Base-by-base conservation (phyloP, 306 rosid genomes). In the Carpinus viminea region DNA sequence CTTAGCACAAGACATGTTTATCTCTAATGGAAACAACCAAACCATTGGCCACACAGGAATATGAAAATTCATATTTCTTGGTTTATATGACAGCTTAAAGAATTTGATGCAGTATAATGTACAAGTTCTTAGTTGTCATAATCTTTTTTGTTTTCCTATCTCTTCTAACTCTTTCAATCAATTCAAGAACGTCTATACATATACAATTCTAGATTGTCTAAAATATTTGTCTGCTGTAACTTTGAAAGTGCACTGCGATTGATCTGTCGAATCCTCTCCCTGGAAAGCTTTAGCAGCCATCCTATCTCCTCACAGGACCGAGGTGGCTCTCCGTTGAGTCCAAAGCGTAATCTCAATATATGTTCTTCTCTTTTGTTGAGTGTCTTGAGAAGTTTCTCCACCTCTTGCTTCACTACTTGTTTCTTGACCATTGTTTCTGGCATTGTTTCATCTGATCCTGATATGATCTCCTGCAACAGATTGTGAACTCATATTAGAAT, bases 251-350 rank as follows among this genome's bases (percentile, higher is more conserved):
- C 92, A 71, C 79, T 80, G 26, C 68, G 72, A 76, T 87, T 78
- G 52, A 86, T 90, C 83, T 83, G 96, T 53, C 98, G 80, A 62
- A 87, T 79, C 64, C 91, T 83, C 81, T 91, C 98, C 80, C 97
- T 81, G 2, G 92, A 93, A 45, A 93, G 87, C 54, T 90, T 87
- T 73, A 91, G 18, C 41, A 72, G 1, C 78, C 84, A 86, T 31
- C 93, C 98, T 64, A 93, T 90, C 85, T 91, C 96, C 81, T 87
- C 91, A 71, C 68, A 87, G 15, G 96, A 83, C 18, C 18, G 51
- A n/a, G 95, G 91, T 12, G 80, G 73, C 46, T 84, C 81, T 79
- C 96, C 97, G 78, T 80, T 71, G 43, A 91, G 85, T 71, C 97
- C 97, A 73, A 83, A 93, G 80, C 77, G 77, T 68, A 91, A 81